Evolutionary conservation across 192 early-diverging fungal genomes (phyloP).

Genomic region (Backusella liffmaniae): DNA sequence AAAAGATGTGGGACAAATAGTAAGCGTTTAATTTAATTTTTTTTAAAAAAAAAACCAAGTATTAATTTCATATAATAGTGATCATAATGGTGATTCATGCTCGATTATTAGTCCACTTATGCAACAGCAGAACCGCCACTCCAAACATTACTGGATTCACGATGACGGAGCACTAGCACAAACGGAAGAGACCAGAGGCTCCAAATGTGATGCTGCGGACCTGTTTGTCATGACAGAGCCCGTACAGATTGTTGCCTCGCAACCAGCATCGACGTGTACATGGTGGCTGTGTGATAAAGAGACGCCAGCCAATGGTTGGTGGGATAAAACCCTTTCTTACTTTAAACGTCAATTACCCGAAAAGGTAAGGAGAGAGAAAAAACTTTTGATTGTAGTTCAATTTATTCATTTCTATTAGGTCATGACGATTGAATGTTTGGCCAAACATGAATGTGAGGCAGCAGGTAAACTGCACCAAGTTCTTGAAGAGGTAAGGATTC

Average conservation of each 20-base stretch:
- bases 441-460: slow-evolving; percentile 18
- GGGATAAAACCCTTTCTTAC: neutral
- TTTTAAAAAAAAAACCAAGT: too few species aligned
- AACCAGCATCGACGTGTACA: neutral
- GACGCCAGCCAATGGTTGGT: neutral
- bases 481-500: slow-evolving; percentile 17
- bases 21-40: neutral
- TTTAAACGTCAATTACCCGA: neutral
- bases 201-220: slow-evolving; percentile 9
- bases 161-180: slow-evolving; percentile 8
- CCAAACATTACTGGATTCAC: neutral
- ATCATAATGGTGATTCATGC: slow-evolving; percentile 13
- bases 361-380: neutral
- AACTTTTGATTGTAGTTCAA: too few species aligned
- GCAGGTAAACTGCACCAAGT: slow-evolving; percentile 29
- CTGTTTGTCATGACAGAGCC: slow-evolving; percentile 15
- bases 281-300: neutral
- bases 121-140: neutral
- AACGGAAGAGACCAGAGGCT: neutral
- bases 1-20: slow-evolving; percentile 13
- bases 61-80: neutral
- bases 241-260: neutral
- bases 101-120: neutral
- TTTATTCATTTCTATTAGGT: neutral
- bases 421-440: slow-evolving; percentile 15